Percentiles rank a stretch among this genome's conserved stretches.
phyloP scores from a whole-genome alignment of 306 rosid species.

The Parietaria judaica region DNA sequence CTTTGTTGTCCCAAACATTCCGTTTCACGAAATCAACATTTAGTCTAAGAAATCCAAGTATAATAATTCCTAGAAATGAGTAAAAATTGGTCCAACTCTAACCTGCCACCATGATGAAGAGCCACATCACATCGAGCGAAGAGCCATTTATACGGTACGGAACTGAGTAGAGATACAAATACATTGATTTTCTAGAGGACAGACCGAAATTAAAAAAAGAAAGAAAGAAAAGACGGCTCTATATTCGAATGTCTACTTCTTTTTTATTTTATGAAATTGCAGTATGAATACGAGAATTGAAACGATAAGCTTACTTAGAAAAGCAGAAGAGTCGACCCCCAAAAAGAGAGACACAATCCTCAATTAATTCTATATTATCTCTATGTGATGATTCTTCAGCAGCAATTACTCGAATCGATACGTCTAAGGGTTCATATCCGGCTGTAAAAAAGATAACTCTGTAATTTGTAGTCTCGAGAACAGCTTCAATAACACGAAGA shows the following conservation, averaged over 20 bases:
- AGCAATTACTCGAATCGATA: slow-evolving; percentile 27
- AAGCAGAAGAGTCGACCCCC: slow-evolving; percentile 48
- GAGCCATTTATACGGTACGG: slow-evolving; percentile 64
- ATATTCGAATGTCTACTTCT: too few relatives aligned
- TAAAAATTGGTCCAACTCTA: slow-evolving; percentile 27
- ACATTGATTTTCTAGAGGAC: not conserved
- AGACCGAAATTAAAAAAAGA: not conserved
- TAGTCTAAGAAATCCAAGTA: slow-evolving; percentile 1
- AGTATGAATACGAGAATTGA: not conserved
- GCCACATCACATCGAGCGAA: slow-evolving; percentile 58
- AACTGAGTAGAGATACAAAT: slow-evolving; percentile 30
- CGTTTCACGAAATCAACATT: not conserved
- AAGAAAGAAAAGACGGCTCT: too few relatives aligned
- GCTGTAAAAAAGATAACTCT: slow-evolving; percentile 69
- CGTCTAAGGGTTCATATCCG: slow-evolving; percentile 58
- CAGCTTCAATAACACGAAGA: slow-evolving; percentile 45
- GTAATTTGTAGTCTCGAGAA: slow-evolving; percentile 44
- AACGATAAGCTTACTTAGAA: slow-evolving; percentile 46
- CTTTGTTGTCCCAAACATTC: slow-evolving; percentile 23
- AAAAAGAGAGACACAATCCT: slow-evolving; percentile 45
- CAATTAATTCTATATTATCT: slow-evolving; percentile 29
- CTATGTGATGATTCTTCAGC: slow-evolving; percentile 26
- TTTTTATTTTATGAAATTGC: not conserved
- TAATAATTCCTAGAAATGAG: not conserved
- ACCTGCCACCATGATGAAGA: slow-evolving; percentile 94